These are phyloP conservation scores for Pleurotus citrinopileatus DNA, from an alignment of 768 basidiomycete species.

Conservation along the genomic window DNA sequence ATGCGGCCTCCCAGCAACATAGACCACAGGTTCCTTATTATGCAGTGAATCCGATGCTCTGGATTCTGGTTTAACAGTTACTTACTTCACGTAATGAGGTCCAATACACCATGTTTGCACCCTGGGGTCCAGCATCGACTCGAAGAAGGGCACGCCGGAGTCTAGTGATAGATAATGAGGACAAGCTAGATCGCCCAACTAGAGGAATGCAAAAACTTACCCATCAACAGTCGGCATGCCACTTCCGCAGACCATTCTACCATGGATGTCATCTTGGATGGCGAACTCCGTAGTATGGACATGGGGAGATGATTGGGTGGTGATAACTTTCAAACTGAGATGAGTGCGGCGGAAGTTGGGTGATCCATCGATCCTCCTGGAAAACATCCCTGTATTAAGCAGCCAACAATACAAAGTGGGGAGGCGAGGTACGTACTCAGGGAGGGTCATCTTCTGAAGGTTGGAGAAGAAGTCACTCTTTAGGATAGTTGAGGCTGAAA, in stretches of 20 bases:
- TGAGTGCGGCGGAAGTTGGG: conserved; percentile 90
- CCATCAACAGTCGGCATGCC: conserved; percentile 97
- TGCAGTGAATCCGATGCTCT: conserved; percentile 10
- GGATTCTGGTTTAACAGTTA: neutral
- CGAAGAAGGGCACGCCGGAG: conserved; percentile 74
- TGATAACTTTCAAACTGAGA: conserved; percentile 46
- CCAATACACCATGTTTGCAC: conserved; percentile 79
- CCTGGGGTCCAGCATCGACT: conserved; percentile 80
- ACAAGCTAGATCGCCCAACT: neutral
- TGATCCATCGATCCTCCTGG: conserved; percentile 84
- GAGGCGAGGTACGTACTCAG: conserved; percentile 54
- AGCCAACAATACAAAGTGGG: neutral
- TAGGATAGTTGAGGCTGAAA: conserved; percentile 90
- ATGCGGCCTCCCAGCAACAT: conserved; percentile 83
- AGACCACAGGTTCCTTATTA: conserved; percentile 85
- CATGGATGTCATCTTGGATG: conserved; percentile 33
- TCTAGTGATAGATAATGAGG: no score
- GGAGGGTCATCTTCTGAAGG: conserved; percentile 93
- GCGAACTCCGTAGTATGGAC: conserved; percentile 34
- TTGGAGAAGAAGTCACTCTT: conserved; percentile 95
- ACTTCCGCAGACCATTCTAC: conserved; percentile 77
- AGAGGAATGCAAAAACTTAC: conserved; percentile 28
- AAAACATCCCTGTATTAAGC: neutral
- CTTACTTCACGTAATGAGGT: conserved; percentile 89
- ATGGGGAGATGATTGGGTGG: conserved; percentile 24